These are phyloP conservation scores for Tolypocladium endophyticum DNA, from an alignment of 2,329 filamentous ascomycete genomes.

Conservation along the genomic window DNA sequence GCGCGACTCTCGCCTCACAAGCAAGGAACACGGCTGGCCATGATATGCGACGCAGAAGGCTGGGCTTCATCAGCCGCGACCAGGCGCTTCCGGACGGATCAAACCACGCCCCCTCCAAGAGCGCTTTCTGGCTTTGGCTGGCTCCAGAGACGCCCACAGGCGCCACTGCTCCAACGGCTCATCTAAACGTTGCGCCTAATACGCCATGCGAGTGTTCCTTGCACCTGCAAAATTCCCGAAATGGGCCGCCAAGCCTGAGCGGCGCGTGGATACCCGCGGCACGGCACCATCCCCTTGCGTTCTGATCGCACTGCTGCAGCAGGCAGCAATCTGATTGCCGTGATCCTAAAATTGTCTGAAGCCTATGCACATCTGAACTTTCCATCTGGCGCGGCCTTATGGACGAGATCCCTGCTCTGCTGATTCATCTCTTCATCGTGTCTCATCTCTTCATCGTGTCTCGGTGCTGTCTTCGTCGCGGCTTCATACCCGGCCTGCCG, in stretches of 20 bases:
- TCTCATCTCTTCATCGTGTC: background rate
- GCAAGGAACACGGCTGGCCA: background rate
- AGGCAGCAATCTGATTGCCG: background rate
- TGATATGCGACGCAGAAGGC: background rate
- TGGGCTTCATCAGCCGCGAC: no score
- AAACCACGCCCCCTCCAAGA: background rate
- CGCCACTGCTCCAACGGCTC: background rate
- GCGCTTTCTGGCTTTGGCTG: background rate
- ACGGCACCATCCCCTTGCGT: background rate
- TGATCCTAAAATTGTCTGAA: background rate
- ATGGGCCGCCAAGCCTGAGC: background rate
- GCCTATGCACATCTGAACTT: background rate
- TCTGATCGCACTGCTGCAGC: background rate
- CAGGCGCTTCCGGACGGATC: background rate
- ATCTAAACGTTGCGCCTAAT: background rate
- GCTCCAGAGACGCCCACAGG: background rate
- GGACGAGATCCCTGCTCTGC: background rate
- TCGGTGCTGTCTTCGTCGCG: background rate
- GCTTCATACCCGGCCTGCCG: background rate
- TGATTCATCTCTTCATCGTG: no score
- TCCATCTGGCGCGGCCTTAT: background rate
- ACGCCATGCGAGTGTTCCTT: background rate
- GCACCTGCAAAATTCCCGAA: background rate
- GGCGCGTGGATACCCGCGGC: background rate
- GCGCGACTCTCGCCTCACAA: background rate